phyloP scores from a whole-genome alignment of 2,329 filamentous ascomycete genomes.

The Ascochyta clinopodiicola region DNA sequence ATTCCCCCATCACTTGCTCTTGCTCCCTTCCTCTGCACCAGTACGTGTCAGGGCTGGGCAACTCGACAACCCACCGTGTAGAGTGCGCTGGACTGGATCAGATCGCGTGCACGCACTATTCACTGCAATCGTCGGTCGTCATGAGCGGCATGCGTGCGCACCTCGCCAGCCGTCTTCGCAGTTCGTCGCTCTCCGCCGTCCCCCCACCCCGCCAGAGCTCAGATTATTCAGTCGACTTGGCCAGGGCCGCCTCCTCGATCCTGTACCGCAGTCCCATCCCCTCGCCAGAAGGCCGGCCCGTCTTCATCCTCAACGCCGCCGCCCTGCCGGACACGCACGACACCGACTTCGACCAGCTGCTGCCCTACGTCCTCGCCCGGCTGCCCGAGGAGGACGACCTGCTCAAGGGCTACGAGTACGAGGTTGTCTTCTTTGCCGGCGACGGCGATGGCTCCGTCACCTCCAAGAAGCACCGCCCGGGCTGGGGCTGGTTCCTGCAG shows the following conservation, averaged over 20 bases:
- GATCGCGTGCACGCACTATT: background rate
- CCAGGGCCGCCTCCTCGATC: slow-evolving; percentile 59
- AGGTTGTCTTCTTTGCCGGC: slow-evolving; percentile 65
- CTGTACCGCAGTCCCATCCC: slow-evolving; percentile 61
- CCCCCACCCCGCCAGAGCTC: slow-evolving; percentile 54
- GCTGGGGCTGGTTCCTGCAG: slow-evolving; percentile 64
- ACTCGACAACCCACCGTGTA: background rate
- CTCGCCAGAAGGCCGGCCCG: slow-evolving; percentile 56
- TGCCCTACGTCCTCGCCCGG: slow-evolving; percentile 62
- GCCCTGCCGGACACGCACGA: slow-evolving; percentile 63
- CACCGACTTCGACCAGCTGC: slow-evolving; percentile 61
- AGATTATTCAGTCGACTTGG: slow-evolving; percentile 57
- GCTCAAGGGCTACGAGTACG: slow-evolving; percentile 60
- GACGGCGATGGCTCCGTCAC: slow-evolving; percentile 55
- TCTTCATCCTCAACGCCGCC: slow-evolving; percentile 63
- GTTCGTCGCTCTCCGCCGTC: slow-evolving; percentile 56
- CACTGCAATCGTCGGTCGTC: slow-evolving; percentile 20
- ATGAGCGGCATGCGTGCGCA: slow-evolving; percentile 49
- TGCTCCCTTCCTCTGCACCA: background rate
- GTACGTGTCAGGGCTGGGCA: slow-evolving; percentile 1
- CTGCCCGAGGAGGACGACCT: slow-evolving; percentile 63
- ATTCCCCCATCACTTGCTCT: no score
- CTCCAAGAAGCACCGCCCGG: slow-evolving; percentile 57
- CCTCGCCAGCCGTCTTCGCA: slow-evolving; percentile 47
- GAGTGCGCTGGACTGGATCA: no score